A percentile compares a stretch with the other conserved stretches of the same genome.
These are phyloP conservation scores for Sungouiozyma ichnusensis DNA, from an alignment of 805 yeast species.

Conservation along the genomic window DNA sequence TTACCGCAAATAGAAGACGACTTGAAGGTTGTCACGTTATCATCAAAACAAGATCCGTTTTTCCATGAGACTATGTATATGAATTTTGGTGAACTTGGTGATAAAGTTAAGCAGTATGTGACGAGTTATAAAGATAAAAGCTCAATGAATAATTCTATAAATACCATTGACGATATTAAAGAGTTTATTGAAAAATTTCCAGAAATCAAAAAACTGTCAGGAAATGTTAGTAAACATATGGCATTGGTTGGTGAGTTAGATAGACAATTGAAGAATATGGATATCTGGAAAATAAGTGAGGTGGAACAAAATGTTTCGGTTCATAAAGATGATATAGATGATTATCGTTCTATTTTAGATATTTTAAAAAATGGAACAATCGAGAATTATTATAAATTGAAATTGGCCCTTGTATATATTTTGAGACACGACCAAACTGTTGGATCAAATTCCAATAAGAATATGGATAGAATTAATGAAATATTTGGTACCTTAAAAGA, in stretches of 20 bases:
- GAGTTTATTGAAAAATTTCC: conserved; percentile 87
- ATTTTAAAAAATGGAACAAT: conserved; percentile 39
- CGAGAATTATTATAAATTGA: conserved; percentile 49
- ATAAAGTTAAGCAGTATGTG: conserved; percentile 74
- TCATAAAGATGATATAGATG: conserved; percentile 45
- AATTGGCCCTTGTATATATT: conserved; percentile 64
- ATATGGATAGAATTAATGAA: conserved; percentile 42
- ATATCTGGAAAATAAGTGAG: conserved; percentile 81
- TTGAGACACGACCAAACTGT: conserved; percentile 48
- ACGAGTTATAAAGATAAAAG: conserved; percentile 73
- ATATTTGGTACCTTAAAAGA: conserved; percentile 33
- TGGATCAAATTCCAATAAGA: conserved; percentile 34
- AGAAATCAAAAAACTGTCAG: conserved; percentile 78
- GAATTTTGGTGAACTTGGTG: conserved; percentile 93
- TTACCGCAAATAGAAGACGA: conserved; percentile 50
- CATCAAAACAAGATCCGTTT: conserved; percentile 63
- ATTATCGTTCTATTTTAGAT: conserved; percentile 45
- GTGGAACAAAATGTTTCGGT: conserved; percentile 79
- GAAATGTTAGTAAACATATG: conserved; percentile 87
- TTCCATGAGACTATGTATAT: conserved; percentile 72
- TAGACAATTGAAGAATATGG: conserved; percentile 48
- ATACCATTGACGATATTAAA: conserved; percentile 81
- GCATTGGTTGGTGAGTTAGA: conserved; percentile 81
- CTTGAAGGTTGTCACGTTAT: conserved; percentile 52
- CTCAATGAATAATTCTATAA: conserved; percentile 54